Evolutionary conservation across 768 basidiomycete species (phyloP), one percentile per base, ranked within the genome.

Genomic region (Phlegmacium glaucopus): DNA sequence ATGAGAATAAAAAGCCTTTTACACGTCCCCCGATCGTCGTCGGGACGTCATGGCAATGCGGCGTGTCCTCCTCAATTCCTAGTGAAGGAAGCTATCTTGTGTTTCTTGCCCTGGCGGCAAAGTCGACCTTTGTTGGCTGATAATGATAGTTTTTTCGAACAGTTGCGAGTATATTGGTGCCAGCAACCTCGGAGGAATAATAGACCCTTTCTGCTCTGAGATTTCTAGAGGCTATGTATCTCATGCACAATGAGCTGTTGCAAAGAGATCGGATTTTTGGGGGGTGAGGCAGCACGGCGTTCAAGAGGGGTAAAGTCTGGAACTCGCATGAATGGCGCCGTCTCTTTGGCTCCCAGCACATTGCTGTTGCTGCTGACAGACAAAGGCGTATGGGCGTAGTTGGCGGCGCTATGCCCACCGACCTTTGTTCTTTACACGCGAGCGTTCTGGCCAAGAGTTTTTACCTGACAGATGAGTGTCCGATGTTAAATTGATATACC

Each of bases 81-180:
- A 22, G 2, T 22, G 22, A 3, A 5, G 22, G 22, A 22, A 22
- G 22, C 5, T 22, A 22, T 22, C 5, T 22, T 22, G 22, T 22
- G 22, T 5, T 22, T 22, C 22, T 22, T 22, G 22, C 22, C 22
- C 22, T 22, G 22, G 22, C 22, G 5, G 5, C 22, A 22, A 5
- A 22, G 22, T 22, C 22, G 22, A 22, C 22, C 22, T 50, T 44
- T 61, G 53, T n/a, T 61, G 54, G 30, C 65, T 66, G 45, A 81
- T 59, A 0, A 67, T 61, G 15, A 69, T 61, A 5, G 79, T 79
- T 56, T 81, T 80, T 18, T 81, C 77, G 52, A 82, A 57, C 1
- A 83, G 63, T 61, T 82, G 79, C 6, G 75, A 76, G 56, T 83
- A 83, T 16, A 78, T 61, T 6, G 80, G 81, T 1, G 77, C 80